Evolutionary conservation across 495 filamentous ascomycete species (phyloP).

Genomic region (Penicillium arizonense): DNA sequence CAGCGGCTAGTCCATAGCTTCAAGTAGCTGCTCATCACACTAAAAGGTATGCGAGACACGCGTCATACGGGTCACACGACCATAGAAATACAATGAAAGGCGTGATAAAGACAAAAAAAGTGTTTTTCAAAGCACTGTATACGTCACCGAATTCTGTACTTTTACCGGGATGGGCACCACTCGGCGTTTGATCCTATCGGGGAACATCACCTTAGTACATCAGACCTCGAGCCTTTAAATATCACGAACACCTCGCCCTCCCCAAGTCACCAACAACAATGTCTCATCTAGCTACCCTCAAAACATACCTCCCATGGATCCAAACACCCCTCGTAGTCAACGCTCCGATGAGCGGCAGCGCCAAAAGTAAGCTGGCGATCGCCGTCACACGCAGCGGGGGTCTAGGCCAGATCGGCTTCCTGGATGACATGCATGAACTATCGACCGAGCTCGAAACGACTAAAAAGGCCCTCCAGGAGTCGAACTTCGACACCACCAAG

Average conservation of each 20-base stretch:
- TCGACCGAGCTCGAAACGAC: slow-evolving; percentile 1
- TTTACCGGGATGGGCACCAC: not conserved
- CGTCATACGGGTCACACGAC: no score
- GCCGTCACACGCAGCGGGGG: slow-evolving; percentile 8
- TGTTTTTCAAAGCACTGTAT: no score
- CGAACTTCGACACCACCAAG: not conserved
- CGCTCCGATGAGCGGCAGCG: slow-evolving; percentile 12
- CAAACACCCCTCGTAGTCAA: slow-evolving; percentile 12
- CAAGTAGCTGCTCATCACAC: no score
- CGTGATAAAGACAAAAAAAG: no score
- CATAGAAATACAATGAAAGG: no score
- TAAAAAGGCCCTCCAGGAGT: not conserved
- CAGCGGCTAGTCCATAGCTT: no score
- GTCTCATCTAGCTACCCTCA: not conserved
- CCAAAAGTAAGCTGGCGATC: slow-evolving; percentile 5
- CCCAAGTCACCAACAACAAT: not conserved
- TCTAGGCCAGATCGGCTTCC: slow-evolving; percentile 11
- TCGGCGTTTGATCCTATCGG: not conserved
- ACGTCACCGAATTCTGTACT: no score
- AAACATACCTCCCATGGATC: slow-evolving; percentile 10
- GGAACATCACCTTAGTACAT: not conserved
- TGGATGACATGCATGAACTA: slow-evolving; percentile 8
- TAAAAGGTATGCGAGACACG: no score
- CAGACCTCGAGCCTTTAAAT: not conserved
- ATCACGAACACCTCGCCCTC: not conserved